Evolutionary conservation across 164 flowering plant species (phyloP), one percentile per base, ranked within the genome.

Genomic region (Annona squamosa): DNA sequence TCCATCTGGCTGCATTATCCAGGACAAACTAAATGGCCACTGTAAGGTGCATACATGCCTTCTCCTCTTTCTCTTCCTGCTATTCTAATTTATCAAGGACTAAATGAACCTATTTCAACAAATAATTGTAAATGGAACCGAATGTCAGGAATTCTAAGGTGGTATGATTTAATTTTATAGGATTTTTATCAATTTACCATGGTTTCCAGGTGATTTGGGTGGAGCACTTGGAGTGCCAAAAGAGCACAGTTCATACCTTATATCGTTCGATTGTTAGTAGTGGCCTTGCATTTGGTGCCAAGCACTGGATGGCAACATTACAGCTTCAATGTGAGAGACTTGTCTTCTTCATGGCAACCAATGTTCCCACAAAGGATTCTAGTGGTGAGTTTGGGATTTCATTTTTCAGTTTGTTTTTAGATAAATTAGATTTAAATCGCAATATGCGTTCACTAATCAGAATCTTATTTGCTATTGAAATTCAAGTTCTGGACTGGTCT

Each of bases 301-400:
- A 79, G 77, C 98, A 87, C 61, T 96, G 98, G 99, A 81, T 96
- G 74, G 81, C 93, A 7, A 90, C 97, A 4, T 74, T 93, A 81
- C 93, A 91, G 68, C 91, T 86, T 12, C 96, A 96, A 63, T 96
- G 99, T 46, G 97, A 96, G 75, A 84, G 91, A 16, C 84, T 89
- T 4, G 92, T 92, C 12, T 96, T 93, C 88, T 86, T 84, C 84
- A 87, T 90, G 95, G 99, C 99, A n/a, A 96, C 99, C 75, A 93
- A 96, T 79, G 91, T 96, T 68, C 99, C 99, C 6, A 89, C 91
- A 13, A 93, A 91, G 79, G 99, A 93, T 78, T 90, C 99, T 67
- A 87, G 74, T 65, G 98, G 99, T 96, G 80, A 81, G 75, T 64
- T 26, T 48, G 70, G 4, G 46, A 26, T 37, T 7, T 26, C n/a